Base-by-base conservation (phyloP, 2,329 filamentous ascomycete genomes). In the Colletotrichum sp. region DNA sequence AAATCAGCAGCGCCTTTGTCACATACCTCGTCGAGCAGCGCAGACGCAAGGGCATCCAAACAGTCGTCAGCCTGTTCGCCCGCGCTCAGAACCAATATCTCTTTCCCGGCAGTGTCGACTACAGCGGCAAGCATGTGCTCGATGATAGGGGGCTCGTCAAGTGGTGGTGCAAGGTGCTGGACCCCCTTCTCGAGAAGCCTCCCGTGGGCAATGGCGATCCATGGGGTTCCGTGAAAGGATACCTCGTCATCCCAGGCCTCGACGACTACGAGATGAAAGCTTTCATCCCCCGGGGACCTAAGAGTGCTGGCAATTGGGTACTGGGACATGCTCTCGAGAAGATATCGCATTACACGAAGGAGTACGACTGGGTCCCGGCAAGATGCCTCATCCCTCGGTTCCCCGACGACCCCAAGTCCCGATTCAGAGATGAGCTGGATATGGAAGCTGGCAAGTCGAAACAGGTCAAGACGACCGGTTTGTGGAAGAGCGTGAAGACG, bases 161-260 rank as follows among this genome's bases (percentile, higher is more conserved):
- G 80, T 99, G 97, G 97, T 99, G 97, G 97, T 98, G 96, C 82
- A 93, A 92, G 19, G 94, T 96, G 13, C 86, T 98, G 15, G 94
- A 98, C 81, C 94, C 94, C 0, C 87, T 98, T 5, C 84, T 98
- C 13, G 86, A 88, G 67, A 77, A 85, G 16, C 84, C 90, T 32
- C 87, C 86, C 6, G 61, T 72, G 9, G 80, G 80, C 6, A 80
- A 81, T n/a, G 78, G 78, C 27, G 74, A 77, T 2, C 67, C 81
- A 0, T 90, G 89, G 87, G 84, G 84, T 61, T 81, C 79, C 11
- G 88, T 91, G n/a, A 93, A 93, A 75, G 96, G 93, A 3, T 98
- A 98, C 84, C 87, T 98, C 25, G 90, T 98, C 3, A 93, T 99
- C 1, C 97, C 97, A 0, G 96, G 97, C 0, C 92, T 97, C 73